These are phyloP conservation scores for Apiotrichum domesticum DNA, from an alignment of 1,284 basidiomycete genomes.

Conservation along the genomic window DNA sequence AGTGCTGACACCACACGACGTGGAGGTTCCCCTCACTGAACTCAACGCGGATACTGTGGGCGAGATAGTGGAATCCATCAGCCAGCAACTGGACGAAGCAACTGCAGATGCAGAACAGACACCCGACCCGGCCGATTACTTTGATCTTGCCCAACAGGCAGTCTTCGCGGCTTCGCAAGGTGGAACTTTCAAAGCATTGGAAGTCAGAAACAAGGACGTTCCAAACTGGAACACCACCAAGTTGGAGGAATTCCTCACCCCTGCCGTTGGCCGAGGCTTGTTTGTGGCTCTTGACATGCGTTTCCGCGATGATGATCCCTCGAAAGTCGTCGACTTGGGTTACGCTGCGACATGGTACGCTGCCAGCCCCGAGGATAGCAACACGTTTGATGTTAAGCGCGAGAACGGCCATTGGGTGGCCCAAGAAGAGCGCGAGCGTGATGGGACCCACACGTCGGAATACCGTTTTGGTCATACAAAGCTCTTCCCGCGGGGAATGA, in stretches of 20 bases:
- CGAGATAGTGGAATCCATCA: neutral
- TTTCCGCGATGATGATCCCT: neutral
- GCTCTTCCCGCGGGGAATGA: conserved; percentile 14
- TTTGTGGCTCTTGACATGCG: conserved; percentile 37
- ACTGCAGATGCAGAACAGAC: neutral
- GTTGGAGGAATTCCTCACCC: neutral
- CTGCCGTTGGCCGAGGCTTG: conserved; percentile 27
- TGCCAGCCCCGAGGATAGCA: conserved; percentile 3
- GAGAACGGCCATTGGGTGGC: conserved; percentile 38
- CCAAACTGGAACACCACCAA: neutral
- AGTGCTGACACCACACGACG: no score
- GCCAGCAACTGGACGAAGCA: neutral
- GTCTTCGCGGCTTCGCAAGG: conserved; percentile 21
- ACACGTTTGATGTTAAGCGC: conserved; percentile 20
- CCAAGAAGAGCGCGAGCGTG: conserved; percentile 19
- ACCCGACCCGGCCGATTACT: conserved; percentile 17
- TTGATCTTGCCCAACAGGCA: conserved; percentile 32
- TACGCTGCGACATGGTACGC: conserved; percentile 16
- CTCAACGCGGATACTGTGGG: neutral
- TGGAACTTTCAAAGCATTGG: neutral
- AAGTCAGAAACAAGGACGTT: neutral
- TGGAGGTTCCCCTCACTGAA: neutral
- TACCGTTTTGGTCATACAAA: conserved; percentile 30
- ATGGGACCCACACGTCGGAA: neutral
- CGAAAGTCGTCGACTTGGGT: conserved; percentile 12